These are phyloP conservation scores for Juglanconis oblonga DNA, from an alignment of 2,329 filamentous ascomycete genomes.

Conservation along the genomic window DNA sequence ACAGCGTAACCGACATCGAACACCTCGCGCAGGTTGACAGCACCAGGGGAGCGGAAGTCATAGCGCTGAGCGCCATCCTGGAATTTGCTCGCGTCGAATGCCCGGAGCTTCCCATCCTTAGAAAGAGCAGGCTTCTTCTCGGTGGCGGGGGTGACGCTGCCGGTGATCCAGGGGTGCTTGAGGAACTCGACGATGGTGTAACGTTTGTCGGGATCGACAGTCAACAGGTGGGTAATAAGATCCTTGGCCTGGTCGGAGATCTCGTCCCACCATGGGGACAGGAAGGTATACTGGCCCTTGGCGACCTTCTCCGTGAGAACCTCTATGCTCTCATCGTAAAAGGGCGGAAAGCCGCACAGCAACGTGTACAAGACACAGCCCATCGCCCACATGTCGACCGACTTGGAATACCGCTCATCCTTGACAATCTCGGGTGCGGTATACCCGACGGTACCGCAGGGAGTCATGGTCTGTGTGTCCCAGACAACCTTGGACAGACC, in stretches of 20 bases:
- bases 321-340: constrained; percentile 98
- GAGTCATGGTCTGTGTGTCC: constrained; percentile 98
- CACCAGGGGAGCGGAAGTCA: constrained; percentile 94
- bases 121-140: constrained; percentile 49
- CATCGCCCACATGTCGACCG: constrained; percentile 98
- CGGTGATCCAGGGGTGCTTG: constrained; percentile 87
- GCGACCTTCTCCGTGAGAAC: constrained; percentile 97
- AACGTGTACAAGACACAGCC: constrained; percentile 96
- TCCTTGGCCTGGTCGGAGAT: constrained; percentile 95
- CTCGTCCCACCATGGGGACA: constrained; percentile 99
- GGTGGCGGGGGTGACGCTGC: constrained; percentile 56
- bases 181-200: constrained; percentile 93
- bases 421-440: constrained; percentile 98
- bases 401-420: constrained; percentile 97
- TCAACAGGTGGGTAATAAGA: constrained; percentile 86
- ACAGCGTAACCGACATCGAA: constrained; percentile 99
- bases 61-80: constrained; percentile 64
- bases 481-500: constrained; percentile 97
- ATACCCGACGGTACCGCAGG: constrained; percentile 97
- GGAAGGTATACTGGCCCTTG: constrained; percentile 92
- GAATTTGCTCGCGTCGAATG: constrained; percentile 55
- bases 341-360: constrained; percentile 95
- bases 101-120: constrained; percentile 45
- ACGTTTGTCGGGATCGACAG: constrained; percentile 91
- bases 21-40: constrained; percentile 92